Percentiles rank a stretch among this genome's conserved stretches.
Evolutionary conservation across 495 filamentous ascomycete species (phyloP).

Genomic region (Neurospora intermedia): DNA sequence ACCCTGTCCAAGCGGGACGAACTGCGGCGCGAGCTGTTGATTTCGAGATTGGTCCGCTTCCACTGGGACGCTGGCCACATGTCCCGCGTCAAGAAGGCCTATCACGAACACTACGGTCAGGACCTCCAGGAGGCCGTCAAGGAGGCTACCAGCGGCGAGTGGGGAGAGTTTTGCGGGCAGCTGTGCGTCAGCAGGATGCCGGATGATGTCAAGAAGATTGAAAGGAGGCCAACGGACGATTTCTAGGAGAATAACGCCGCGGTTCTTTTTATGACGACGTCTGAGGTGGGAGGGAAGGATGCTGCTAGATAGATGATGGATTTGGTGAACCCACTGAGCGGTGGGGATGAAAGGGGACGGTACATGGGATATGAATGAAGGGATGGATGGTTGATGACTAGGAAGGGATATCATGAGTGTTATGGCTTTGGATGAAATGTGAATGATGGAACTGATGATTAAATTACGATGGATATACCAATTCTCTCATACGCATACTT

Average conservation of each 20-base stretch:
- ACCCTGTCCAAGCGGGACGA: slow-evolving; percentile 48
- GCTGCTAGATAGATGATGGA: neutral
- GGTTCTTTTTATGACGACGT: neutral
- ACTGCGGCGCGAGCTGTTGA: slow-evolving; percentile 70
- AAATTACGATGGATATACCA: neutral
- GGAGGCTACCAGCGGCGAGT: slow-evolving; percentile 39
- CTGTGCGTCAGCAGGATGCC: slow-evolving; percentile 44
- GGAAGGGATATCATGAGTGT: too few species aligned
- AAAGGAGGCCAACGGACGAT: slow-evolving; percentile 19
- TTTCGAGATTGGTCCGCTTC: slow-evolving; percentile 66
- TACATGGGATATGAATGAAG: neutral
- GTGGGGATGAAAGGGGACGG: neutral
- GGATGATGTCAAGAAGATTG: slow-evolving; percentile 38
- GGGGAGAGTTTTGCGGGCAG: slow-evolving; percentile 42
- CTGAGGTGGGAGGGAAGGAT: neutral
- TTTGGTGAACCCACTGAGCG: neutral
- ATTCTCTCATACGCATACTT: neutral
- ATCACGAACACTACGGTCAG: slow-evolving; percentile 57
- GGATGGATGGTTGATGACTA: neutral
- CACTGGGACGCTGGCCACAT: slow-evolving; percentile 79
- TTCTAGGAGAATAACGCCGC: neutral
- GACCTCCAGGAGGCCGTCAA: slow-evolving; percentile 53
- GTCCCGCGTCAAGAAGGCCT: slow-evolving; percentile 58
- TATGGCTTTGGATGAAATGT: neutral
- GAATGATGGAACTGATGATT: neutral